Conservation (phyloP, 371 early-diverging fungal genomes). For the Homolaphlyctis polyrhiza region DNA sequence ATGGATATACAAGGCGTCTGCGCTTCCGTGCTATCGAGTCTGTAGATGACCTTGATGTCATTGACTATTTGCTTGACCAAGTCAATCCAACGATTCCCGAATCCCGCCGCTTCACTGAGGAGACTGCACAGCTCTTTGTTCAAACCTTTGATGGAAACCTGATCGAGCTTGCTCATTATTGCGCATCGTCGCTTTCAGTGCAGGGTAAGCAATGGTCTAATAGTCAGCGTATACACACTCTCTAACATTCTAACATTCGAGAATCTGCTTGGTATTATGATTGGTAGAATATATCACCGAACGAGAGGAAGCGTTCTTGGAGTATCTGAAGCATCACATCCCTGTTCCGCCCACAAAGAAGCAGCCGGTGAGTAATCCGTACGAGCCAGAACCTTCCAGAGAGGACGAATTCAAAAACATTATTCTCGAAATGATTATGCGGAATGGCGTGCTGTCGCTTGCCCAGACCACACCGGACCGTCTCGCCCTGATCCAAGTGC, state of each 20-base stretch:
- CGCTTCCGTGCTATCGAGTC: constrained; percentile 20
- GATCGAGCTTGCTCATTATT: constrained; percentile 22
- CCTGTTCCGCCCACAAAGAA: constrained; percentile 11
- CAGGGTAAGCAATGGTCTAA: neutral
- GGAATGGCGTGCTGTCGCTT: constrained; percentile 27
- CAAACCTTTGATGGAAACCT: constrained; percentile 30
- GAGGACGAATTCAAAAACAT: constrained; percentile 11
- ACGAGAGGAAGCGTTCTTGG: constrained; percentile 21
- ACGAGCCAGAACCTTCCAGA: neutral
- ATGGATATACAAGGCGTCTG: constrained; percentile 26
- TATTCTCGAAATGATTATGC: constrained; percentile 27
- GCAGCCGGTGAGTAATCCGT: neutral
- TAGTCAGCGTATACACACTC: neutral
- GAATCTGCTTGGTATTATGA: neutral
- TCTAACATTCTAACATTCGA: neutral
- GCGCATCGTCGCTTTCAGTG: neutral
- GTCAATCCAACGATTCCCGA: constrained; percentile 25
- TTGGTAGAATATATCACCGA: constrained; percentile 7
- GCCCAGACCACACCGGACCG: constrained; percentile 15
- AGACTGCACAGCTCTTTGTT: constrained; percentile 29
- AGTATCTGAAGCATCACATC: constrained; percentile 21
- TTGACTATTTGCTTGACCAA: constrained; percentile 22
- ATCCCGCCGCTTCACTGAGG: constrained; percentile 18
- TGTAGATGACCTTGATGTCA: constrained; percentile 28
- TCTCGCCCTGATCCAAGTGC: constrained; percentile 19